Conservation (phyloP, 371 early-diverging fungal genomes). For the Coemansia sp. region DNA sequence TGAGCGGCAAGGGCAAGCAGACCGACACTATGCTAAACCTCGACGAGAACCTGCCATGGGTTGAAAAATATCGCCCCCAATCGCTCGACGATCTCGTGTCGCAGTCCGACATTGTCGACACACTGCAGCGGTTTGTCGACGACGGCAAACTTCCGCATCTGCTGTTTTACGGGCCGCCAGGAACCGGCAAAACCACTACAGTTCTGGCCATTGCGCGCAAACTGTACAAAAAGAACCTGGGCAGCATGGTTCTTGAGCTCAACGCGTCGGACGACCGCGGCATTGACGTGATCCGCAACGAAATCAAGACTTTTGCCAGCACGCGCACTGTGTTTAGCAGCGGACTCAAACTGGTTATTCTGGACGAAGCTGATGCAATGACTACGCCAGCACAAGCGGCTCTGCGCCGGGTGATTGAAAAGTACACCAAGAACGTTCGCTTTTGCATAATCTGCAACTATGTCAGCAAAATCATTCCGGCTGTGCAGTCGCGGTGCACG, state of each 20-base stretch:
- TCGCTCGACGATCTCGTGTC: slow-evolving; percentile 86
- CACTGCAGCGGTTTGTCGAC: slow-evolving; percentile 88
- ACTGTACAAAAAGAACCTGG: slow-evolving; percentile 77
- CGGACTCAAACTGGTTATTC: slow-evolving; percentile 87
- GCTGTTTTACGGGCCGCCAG: slow-evolving; percentile 98
- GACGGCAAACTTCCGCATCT: slow-evolving; percentile 94
- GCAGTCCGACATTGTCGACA: slow-evolving; percentile 84
- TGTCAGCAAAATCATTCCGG: slow-evolving; percentile 96
- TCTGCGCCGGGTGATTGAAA: slow-evolving; percentile 94
- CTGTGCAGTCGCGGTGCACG: slow-evolving; percentile 97
- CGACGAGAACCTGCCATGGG: slow-evolving; percentile 60
- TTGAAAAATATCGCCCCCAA: slow-evolving; percentile 93
- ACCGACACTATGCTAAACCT: slow-evolving; percentile 1
- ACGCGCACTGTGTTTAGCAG: slow-evolving; percentile 78
- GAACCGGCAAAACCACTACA: slow-evolving; percentile 97
- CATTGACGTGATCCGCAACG: slow-evolving; percentile 97
- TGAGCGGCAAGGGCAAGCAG: slow-evolving; percentile 41
- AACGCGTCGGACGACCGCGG: slow-evolving; percentile 99
- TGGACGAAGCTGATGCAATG: slow-evolving; percentile 99
- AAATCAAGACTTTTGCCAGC: slow-evolving; percentile 97
- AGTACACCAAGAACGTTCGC: slow-evolving; percentile 94
- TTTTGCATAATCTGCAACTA: slow-evolving; percentile 99
- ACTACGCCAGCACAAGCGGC: slow-evolving; percentile 96
- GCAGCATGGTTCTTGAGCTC: slow-evolving; percentile 88
- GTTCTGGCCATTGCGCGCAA: slow-evolving; percentile 87